These are phyloP conservation scores for Cadophora sp. DNA, from an alignment of 2,329 filamentous ascomycete species.

Conservation along the genomic window DNA sequence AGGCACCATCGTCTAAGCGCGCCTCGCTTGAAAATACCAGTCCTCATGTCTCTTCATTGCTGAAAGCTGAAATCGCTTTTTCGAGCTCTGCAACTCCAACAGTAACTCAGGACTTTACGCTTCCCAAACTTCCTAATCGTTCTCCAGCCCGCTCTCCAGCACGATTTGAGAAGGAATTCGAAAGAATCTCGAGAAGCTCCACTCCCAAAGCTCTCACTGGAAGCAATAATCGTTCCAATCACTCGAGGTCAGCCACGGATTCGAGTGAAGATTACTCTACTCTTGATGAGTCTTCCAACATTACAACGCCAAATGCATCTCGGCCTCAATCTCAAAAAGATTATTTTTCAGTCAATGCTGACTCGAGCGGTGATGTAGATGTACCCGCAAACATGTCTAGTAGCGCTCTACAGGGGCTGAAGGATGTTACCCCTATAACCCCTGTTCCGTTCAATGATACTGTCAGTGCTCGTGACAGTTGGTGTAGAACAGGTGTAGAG, in stretches of 20 bases:
- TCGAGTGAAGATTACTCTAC: slow-evolving; percentile 42
- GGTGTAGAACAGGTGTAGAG: slow-evolving; percentile 30
- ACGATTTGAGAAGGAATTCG: neutral
- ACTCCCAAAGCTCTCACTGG: neutral
- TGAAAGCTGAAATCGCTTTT: neutral
- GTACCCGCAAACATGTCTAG: neutral
- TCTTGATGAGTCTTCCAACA: slow-evolving; percentile 38
- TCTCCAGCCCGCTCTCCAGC: slow-evolving; percentile 9
- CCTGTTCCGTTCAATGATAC: slow-evolving; percentile 23
- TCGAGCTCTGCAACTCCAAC: neutral
- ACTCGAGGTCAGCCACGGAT: slow-evolving; percentile 34
- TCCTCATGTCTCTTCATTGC: neutral
- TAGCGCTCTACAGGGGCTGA: neutral
- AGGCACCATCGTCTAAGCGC: neutral
- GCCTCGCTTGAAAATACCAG: slow-evolving; percentile 11
- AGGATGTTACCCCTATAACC: slow-evolving; percentile 13
- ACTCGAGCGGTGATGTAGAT: neutral
- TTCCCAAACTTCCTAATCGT: neutral
- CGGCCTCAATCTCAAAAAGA: slow-evolving; percentile 39
- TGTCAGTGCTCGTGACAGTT: slow-evolving; percentile 27
- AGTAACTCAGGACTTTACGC: neutral
- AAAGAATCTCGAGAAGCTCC: neutral
- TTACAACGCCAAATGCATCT: slow-evolving; percentile 40
- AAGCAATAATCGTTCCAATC: neutral
- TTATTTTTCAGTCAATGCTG: slow-evolving; percentile 9